Evolutionary conservation across 169 alveolate genomes (phyloP).

Genomic region (Cryptosporidium viatorum): DNA sequence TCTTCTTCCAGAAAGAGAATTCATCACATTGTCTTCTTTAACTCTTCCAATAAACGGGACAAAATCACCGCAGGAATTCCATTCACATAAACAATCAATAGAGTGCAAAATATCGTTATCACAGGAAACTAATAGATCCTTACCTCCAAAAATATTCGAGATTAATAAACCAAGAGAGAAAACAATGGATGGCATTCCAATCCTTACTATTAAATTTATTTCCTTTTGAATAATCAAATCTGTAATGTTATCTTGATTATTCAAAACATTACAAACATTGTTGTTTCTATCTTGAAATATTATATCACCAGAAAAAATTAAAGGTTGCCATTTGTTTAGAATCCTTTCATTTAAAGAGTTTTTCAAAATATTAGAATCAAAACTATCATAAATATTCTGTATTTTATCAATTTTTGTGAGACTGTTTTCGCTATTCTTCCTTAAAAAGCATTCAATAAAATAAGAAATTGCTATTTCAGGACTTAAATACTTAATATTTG

Average conservation of each 20-base stretch:
- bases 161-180: slow-evolving; percentile 48
- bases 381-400: slow-evolving; percentile 8
- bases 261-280: not conserved
- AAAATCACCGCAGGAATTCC: slow-evolving; percentile 68
- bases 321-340: slow-evolving; percentile 30
- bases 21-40: slow-evolving; percentile 68
- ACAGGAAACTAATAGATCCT: slow-evolving; percentile 45
- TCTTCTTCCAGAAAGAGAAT: slow-evolving; percentile 62
- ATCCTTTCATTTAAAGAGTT: slow-evolving; percentile 10
- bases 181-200: slow-evolving; percentile 70
- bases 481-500: slow-evolving; percentile 17
- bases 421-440: not conserved
- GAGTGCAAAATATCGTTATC: slow-evolving; percentile 49
- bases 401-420: not conserved
- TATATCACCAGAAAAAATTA: slow-evolving; percentile 65
- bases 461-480: slow-evolving; percentile 65
- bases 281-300: slow-evolving; percentile 11
- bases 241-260: not conserved
- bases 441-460: slow-evolving; percentile 26
- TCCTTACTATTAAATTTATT: slow-evolving; percentile 8
- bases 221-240: slow-evolving; percentile 13
- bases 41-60: slow-evolving; percentile 59
- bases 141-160: slow-evolving; percentile 61
- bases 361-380: slow-evolving; percentile 9
- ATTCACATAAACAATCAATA: slow-evolving; percentile 62